Evolutionary conservation across 345 rosid species (phyloP).

Genomic region (Acer yangbiense): DNA sequence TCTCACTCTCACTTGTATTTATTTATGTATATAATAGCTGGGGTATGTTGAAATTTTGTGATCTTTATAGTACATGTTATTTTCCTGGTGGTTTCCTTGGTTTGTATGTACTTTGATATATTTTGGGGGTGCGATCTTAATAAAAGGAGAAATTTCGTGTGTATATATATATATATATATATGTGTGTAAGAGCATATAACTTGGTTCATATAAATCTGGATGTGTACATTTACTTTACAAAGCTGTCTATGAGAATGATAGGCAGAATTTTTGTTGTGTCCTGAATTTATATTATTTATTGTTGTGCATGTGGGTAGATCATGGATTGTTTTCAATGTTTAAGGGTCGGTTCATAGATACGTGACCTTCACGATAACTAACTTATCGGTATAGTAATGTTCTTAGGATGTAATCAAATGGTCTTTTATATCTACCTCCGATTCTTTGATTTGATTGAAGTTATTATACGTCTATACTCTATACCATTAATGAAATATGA

Average conservation of each 20-base stretch:
- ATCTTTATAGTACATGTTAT: background rate
- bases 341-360: background rate
- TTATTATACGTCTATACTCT: no score
- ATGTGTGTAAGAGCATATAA: no score
- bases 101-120: background rate
- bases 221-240: no score
- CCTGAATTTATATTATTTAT: background rate
- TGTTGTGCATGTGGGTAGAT: background rate
- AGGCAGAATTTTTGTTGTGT: background rate
- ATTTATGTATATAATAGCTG: background rate
- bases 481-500: no score
- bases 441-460: no score
- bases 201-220: no score
- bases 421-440: no score
- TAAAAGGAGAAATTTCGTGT: background rate
- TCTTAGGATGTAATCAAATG: no score
- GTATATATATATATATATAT: no score
- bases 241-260: no score
- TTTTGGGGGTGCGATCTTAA: background rate
- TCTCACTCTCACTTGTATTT: background rate
- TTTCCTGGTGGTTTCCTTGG: background rate
- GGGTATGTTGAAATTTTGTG: constrained; percentile 16
- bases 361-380: no score
- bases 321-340: background rate
- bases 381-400: no score